Conservation (phyloP, 768 basidiomycete species). For the Pulveroboletus sp. region DNA sequence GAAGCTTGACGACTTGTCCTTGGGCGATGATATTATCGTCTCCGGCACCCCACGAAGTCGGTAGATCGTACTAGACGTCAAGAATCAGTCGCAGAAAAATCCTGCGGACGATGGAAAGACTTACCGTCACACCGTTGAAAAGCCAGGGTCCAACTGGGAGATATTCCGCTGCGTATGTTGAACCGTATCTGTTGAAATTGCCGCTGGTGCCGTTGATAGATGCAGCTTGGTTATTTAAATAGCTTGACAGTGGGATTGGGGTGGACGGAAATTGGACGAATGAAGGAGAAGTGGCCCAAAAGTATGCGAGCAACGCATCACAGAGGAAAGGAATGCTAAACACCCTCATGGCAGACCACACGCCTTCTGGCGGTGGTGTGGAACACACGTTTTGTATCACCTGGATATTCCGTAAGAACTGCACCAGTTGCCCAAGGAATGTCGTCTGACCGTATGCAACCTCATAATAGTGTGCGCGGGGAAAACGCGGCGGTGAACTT, state of each 20-base stretch:
- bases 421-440: background rate
- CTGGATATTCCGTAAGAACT: constrained; percentile 4
- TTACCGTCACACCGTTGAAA: constrained; percentile 40
- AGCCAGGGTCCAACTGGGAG: constrained; percentile 39
- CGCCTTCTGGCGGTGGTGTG: background rate
- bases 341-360: constrained; percentile 15
- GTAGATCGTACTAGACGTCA: constrained; percentile 41
- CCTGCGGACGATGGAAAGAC: background rate
- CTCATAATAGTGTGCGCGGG: background rate
- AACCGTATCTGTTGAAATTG: constrained; percentile 38
- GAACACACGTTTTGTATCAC: constrained; percentile 13
- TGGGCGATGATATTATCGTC: constrained; percentile 46
- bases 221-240: constrained; percentile 45
- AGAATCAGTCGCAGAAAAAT: background rate
- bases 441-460: constrained; percentile 13
- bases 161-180: constrained; percentile 40
- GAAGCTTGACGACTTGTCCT: constrained; percentile 39
- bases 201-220: constrained; percentile 36
- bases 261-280: constrained; percentile 32
- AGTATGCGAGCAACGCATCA: constrained; percentile 17
- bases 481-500: background rate
- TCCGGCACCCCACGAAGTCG: constrained; percentile 37
- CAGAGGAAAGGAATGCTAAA: constrained; percentile 24
- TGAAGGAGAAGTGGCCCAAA: constrained; percentile 9
- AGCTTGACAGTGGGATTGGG: constrained; percentile 25